Conservation (phyloP, 1,284 basidiomycete species). For the Kwoniella shivajii region DNA sequence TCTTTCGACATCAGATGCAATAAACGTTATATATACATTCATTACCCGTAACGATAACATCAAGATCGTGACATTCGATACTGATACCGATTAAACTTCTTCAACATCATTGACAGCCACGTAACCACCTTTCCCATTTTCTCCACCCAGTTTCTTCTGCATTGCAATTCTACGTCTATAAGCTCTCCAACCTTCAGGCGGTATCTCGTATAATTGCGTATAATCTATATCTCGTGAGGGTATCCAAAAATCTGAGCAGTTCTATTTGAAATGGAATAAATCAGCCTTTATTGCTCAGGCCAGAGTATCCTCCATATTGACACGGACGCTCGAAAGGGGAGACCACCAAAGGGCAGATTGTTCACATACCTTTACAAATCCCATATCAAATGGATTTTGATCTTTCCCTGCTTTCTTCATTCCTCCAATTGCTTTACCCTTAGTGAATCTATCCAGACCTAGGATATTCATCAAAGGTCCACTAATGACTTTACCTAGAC, state of each 20-base stretch:
- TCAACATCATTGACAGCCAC: slow-evolving; percentile 33
- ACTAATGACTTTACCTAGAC: slow-evolving; percentile 28
- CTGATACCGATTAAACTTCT: slow-evolving; percentile 33
- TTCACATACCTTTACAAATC: slow-evolving; percentile 60
- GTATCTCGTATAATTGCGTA: slow-evolving; percentile 84
- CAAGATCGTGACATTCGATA: no score
- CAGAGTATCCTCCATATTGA: not conserved
- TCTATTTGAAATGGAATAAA: slow-evolving; percentile 50
- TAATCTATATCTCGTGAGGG: slow-evolving; percentile 85
- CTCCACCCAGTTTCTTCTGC: slow-evolving; percentile 10
- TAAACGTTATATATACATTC: not conserved
- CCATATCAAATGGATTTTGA: slow-evolving; percentile 90
- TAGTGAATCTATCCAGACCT: slow-evolving; percentile 90
- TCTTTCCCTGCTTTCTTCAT: slow-evolving; percentile 65
- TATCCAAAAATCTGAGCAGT: slow-evolving; percentile 96
- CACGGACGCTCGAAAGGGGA: no score
- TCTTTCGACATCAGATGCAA: not conserved
- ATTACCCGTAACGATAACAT: not conserved
- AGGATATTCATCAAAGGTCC: slow-evolving; percentile 72
- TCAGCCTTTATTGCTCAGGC: not conserved
- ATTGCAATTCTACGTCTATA: slow-evolving; percentile 41
- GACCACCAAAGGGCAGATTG: not conserved
- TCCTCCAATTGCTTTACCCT: slow-evolving; percentile 81
- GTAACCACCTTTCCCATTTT: slow-evolving; percentile 32
- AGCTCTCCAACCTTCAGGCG: slow-evolving; percentile 60